These are phyloP conservation scores for Pythium brassicae DNA, from an alignment of 352 stramenopile genomes.

Conservation along the genomic window DNA sequence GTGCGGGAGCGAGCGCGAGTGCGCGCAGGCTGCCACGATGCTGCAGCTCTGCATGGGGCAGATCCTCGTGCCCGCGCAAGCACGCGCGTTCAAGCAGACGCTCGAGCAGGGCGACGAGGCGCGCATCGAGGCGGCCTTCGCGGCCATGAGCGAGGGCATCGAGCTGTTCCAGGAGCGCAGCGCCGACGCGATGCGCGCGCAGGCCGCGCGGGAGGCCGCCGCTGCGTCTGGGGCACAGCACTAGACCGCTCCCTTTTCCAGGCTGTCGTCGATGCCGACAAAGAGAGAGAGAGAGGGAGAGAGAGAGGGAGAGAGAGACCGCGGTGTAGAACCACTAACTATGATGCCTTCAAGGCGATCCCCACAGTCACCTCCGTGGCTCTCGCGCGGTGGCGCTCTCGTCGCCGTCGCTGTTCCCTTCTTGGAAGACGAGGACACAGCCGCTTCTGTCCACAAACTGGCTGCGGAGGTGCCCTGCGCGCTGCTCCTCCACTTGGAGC, in stretches of 20 bases:
- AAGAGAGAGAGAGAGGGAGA: neutral
- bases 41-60: conserved; percentile 88
- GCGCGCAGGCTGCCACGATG: conserved; percentile 79
- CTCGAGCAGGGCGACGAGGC: conserved; percentile 63
- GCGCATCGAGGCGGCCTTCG: conserved; percentile 70
- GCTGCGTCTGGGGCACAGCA: no score
- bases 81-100: conserved; percentile 56
- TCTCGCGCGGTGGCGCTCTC: no score
- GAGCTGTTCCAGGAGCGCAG: conserved; percentile 81
- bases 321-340: conserved; percentile 12
- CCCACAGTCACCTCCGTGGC: no score
- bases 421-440: conserved; percentile 42
- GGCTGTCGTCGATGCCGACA: no score
- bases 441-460: conserved; percentile 54
- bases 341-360: conserved; percentile 20
- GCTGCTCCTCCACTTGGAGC: conserved; percentile 43
- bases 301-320: neutral
- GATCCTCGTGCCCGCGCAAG: conserved; percentile 77
- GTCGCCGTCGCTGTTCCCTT: conserved; percentile 21
- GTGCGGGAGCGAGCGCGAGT: conserved; percentile 75
- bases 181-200: conserved; percentile 61
- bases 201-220: conserved; percentile 69
- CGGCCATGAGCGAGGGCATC: conserved; percentile 66
- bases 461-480: conserved; percentile 45
- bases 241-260: no score